Percentiles rank a stretch among this genome's conserved stretches.
Evolutionary conservation across 2,329 filamentous ascomycete species (phyloP).

Genomic region (Verruconis gallopava): DNA sequence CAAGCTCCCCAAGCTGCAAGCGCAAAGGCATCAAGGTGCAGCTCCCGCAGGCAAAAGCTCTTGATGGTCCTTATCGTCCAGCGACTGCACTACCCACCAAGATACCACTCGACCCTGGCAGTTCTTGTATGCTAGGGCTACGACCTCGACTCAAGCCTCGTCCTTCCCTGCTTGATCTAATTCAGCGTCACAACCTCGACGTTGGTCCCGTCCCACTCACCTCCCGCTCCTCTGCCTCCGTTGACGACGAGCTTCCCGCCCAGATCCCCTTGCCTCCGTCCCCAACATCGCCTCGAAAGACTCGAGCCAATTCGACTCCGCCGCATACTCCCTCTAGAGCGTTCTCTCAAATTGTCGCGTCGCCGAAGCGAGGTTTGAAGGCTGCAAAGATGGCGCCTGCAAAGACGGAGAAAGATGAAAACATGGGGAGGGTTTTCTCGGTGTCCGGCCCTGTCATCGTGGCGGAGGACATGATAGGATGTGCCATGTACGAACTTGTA

Average conservation of each 20-base stretch:
- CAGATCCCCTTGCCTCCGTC: constrained; percentile 5
- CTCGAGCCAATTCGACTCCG: neutral
- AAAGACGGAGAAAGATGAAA: constrained; percentile 9
- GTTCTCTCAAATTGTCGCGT: neutral
- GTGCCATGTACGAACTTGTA: constrained; percentile 99
- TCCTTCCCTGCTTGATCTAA: constrained; percentile 50
- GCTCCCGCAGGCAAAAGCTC: no score
- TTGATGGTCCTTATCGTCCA: neutral
- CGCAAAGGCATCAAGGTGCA: no score
- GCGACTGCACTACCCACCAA: neutral
- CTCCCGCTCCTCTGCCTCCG: constrained; percentile 18
- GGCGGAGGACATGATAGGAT: constrained; percentile 96
- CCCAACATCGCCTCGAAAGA: neutral
- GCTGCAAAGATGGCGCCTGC: constrained; percentile 8
- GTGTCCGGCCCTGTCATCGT: constrained; percentile 79
- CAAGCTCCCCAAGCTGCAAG: neutral
- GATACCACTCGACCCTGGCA: constrained; percentile 1
- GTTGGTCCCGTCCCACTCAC: constrained; percentile 26
- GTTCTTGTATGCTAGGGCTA: constrained; percentile 38
- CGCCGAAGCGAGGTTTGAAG: neutral
- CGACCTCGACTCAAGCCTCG: constrained; percentile 45
- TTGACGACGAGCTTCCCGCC: constrained; percentile 12
- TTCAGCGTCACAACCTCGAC: constrained; percentile 38
- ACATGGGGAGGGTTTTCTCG: constrained; percentile 51
- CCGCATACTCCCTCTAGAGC: neutral